These are phyloP conservation scores for Paraphoma chrysanthemicola DNA, from an alignment of 2,329 filamentous ascomycete species.

Conservation along the genomic window DNA sequence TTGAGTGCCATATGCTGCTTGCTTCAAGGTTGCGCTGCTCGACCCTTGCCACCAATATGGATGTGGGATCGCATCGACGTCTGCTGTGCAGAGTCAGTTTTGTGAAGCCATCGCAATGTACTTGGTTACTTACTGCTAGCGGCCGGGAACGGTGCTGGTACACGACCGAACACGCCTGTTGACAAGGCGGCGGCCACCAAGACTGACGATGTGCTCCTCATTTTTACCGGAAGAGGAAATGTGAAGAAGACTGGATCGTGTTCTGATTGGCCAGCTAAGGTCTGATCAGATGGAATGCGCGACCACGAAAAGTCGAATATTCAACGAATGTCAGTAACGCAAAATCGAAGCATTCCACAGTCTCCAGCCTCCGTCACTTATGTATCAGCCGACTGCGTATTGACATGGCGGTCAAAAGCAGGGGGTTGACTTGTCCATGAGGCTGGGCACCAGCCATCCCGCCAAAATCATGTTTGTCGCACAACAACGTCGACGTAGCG, in stretches of 20 bases:
- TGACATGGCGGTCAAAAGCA: slow-evolving; percentile 17
- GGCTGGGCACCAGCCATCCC: slow-evolving; percentile 31
- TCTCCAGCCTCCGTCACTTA: slow-evolving; percentile 10
- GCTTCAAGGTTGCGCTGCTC: no score
- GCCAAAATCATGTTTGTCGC: slow-evolving; percentile 33
- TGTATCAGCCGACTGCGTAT: slow-evolving; percentile 5
- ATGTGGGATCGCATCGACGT: no score
- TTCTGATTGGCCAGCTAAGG: slow-evolving; percentile 17
- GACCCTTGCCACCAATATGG: no score
- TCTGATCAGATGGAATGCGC: slow-evolving; percentile 3
- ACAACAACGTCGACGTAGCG: slow-evolving; percentile 23
- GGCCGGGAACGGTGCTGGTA: slow-evolving; percentile 11
- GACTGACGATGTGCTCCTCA: slow-evolving; percentile 21
- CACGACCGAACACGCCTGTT: slow-evolving; percentile 16
- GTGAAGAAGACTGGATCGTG: slow-evolving; percentile 5
- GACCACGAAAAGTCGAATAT: slow-evolving; percentile 6
- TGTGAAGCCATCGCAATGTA: no score
- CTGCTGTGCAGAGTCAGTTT: no score
- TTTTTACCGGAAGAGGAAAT: slow-evolving; percentile 15
- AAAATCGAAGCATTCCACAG: slow-evolving; percentile 14
- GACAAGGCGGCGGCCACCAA: slow-evolving; percentile 26
- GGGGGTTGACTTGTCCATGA: slow-evolving; percentile 22
- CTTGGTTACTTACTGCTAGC: slow-evolving; percentile 14
- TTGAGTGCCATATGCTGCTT: no score
- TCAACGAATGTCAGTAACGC: slow-evolving; percentile 10